A percentile compares a stretch with the other conserved stretches of the same genome.
These are phyloP conservation scores for Arachis monticola DNA, from an alignment of 331 rosid species.

Conservation along the genomic window DNA sequence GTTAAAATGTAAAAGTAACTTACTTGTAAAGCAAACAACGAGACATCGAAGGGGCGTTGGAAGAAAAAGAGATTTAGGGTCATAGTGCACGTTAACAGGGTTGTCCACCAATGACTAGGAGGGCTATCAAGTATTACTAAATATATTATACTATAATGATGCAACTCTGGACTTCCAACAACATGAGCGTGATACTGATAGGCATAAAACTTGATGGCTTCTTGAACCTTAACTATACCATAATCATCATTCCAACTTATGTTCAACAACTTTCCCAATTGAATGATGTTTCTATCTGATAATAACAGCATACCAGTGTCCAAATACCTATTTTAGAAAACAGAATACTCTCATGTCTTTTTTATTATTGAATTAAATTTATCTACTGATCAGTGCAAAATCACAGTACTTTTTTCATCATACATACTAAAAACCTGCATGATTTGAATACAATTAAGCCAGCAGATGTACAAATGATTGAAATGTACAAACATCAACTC, in stretches of 20 bases:
- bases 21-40: not conserved
- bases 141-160: not conserved
- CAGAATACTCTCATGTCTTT: not conserved
- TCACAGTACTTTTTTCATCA: not conserved
- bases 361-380: not conserved
- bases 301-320: not conserved
- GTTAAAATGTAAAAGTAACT: too few species aligned
- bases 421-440: not conserved
- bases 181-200: not conserved
- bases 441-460: not conserved
- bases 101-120: not conserved
- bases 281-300: not conserved
- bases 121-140: not conserved
- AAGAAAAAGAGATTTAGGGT: not conserved
- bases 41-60: not conserved
- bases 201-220: not conserved
- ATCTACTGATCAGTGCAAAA: not conserved
- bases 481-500: not conserved
- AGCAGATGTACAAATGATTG: not conserved
- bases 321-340: not conserved
- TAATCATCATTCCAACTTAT: not conserved
- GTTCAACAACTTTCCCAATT: not conserved
- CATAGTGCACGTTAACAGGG: slow-evolving; percentile 3
- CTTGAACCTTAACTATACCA: not conserved
- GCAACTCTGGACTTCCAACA: not conserved